phyloP scores from a whole-genome alignment of 805 yeast species.

The Yamadazyma scolyti region DNA sequence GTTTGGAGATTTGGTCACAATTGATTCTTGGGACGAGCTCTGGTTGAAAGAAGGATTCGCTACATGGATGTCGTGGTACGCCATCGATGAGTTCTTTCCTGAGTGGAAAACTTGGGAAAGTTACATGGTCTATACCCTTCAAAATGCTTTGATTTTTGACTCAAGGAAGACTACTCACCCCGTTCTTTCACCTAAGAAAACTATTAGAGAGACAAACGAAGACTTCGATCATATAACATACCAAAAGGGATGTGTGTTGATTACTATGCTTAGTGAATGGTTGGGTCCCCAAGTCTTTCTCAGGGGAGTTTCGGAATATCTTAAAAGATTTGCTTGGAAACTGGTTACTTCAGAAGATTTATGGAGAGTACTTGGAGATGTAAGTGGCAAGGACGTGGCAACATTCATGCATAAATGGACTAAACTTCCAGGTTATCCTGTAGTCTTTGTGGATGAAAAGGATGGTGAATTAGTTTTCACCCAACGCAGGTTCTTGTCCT shows the following conservation, averaged over 20 bases:
- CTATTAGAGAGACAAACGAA: constrained; percentile 76
- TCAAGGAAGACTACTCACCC: constrained; percentile 81
- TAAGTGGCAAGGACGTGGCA: constrained; percentile 67
- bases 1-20: constrained; percentile 85
- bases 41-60: constrained; percentile 90
- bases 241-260: constrained; percentile 72
- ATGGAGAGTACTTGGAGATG: constrained; percentile 70
- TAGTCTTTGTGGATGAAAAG: constrained; percentile 60
- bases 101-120: constrained; percentile 86
- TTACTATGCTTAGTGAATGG: constrained; percentile 77
- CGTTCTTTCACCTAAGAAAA: constrained; percentile 74
- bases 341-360: constrained; percentile 73
- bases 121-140: constrained; percentile 75
- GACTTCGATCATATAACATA: constrained; percentile 82
- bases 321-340: constrained; percentile 70
- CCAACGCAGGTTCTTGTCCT: constrained; percentile 69
- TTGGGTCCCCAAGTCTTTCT: constrained; percentile 72
- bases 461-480: constrained; percentile 46
- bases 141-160: constrained; percentile 70
- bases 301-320: constrained; percentile 73
- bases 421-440: constrained; percentile 72
- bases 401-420: constrained; percentile 79
- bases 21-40: constrained; percentile 90
- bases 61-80: constrained; percentile 87
- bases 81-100: constrained; percentile 70